Evolutionary conservation across 495 filamentous ascomycete genomes (phyloP).

Genomic region (Friedmanniomyces simplex): DNA sequence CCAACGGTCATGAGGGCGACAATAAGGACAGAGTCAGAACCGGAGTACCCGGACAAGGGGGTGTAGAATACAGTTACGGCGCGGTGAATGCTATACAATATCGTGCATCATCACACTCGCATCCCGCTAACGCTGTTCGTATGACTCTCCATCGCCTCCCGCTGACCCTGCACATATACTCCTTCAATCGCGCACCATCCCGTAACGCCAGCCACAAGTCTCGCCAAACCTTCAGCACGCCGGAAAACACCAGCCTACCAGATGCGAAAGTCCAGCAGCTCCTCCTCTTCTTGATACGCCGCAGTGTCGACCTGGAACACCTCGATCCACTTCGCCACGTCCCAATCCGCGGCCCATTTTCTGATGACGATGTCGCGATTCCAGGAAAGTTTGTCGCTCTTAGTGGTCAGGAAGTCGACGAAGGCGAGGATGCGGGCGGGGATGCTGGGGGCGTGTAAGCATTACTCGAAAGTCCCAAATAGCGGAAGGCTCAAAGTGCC

Average conservation of each 20-base stretch:
- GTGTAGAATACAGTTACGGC: too few relatives aligned
- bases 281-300: neutral
- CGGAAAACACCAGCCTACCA: neutral
- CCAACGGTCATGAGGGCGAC: too few relatives aligned
- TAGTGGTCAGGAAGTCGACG: neutral
- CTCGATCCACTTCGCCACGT: neutral
- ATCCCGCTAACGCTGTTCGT: too few relatives aligned
- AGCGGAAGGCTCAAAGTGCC: neutral
- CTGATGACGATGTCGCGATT: neutral
- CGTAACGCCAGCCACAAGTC: too few relatives aligned
- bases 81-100: too few relatives aligned
- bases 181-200: too few relatives aligned
- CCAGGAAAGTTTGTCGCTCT: neutral
- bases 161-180: too few relatives aligned
- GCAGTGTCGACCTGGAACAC: neutral
- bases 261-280: neutral
- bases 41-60: too few relatives aligned
- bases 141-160: too few relatives aligned
- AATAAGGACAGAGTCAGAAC: too few relatives aligned
- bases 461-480: neutral
- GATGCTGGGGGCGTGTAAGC: neutral
- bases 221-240: too few relatives aligned
- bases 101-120: too few relatives aligned
- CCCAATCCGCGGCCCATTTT: neutral
- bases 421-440: neutral